phyloP scores from a whole-genome alignment of 164 flowering plant genomes.

The Piper betle region DNA sequence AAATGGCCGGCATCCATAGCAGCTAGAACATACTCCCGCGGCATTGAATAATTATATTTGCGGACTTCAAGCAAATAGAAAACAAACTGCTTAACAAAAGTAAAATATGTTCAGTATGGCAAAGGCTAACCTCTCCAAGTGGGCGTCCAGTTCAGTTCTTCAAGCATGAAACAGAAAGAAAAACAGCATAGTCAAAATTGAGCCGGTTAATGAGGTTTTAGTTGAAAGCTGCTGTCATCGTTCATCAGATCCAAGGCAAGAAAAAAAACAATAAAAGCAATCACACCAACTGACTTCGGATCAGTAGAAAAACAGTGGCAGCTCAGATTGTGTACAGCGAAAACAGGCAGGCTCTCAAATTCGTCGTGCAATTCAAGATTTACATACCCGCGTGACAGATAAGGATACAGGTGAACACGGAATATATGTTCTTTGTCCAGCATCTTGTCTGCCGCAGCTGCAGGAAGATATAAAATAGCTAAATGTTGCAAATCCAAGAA shows the following conservation, averaged over 20 bases:
- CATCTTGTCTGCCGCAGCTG: neutral
- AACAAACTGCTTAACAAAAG: too few relatives aligned
- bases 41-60: too few relatives aligned
- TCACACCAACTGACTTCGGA: neutral
- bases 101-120: too few relatives aligned
- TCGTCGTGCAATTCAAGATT: neutral
- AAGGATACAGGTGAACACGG: neutral
- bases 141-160: too few relatives aligned
- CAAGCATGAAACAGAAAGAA: too few relatives aligned
- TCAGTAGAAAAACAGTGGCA: neutral
- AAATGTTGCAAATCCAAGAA: neutral
- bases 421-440: neutral
- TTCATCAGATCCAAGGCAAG: conserved; percentile 1
- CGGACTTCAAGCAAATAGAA: too few relatives aligned
- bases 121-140: too few relatives aligned
- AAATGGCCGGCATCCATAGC: too few relatives aligned
- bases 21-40: too few relatives aligned
- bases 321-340: neutral
- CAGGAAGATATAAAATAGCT: neutral
- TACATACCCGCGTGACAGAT: neutral
- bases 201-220: too few relatives aligned
- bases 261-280: neutral
- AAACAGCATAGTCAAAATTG: too few relatives aligned
- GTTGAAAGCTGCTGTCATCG: too few relatives aligned
- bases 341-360: neutral